Percentiles rank a stretch among this genome's conserved stretches.
Conservation (phyloP, 2,329 filamentous ascomycete genomes). For the Colletotrichum kahawae region DNA sequence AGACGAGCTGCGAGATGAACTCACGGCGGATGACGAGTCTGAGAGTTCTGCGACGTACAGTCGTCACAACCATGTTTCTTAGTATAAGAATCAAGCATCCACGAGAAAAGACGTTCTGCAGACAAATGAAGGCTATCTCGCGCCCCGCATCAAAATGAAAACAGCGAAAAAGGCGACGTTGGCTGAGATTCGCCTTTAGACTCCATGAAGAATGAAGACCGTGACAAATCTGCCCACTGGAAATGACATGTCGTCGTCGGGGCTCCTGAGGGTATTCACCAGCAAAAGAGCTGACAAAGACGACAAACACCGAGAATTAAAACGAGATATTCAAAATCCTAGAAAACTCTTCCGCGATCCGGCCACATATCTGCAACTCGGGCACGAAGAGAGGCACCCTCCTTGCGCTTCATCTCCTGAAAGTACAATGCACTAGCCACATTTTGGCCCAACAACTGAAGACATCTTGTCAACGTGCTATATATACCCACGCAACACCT, state of each 20-base stretch:
- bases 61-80: accelerated
- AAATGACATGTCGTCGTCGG: too few relatives aligned
- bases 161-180: too few relatives aligned
- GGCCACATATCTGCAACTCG: accelerated
- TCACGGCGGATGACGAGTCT: accelerated
- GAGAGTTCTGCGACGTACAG: accelerated
- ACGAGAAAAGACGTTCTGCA: accelerated
- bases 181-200: too few relatives aligned
- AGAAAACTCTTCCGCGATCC: accelerated
- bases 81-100: background rate
- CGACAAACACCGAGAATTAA: background rate
- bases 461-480: background rate
- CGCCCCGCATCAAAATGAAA: too few relatives aligned
- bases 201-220: too few relatives aligned
- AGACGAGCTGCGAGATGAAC: background rate
- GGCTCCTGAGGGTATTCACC: accelerated
- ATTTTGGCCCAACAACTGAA: background rate
- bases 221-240: too few relatives aligned
- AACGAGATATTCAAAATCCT: accelerated
- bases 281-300: accelerated
- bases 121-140: too few relatives aligned
- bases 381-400: background rate
- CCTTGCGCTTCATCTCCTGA: background rate
- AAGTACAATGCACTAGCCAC: accelerated
- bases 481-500: background rate